Base-by-base conservation (phyloP, 2,329 filamentous ascomycete species). In the Kalmusia sp. region DNA sequence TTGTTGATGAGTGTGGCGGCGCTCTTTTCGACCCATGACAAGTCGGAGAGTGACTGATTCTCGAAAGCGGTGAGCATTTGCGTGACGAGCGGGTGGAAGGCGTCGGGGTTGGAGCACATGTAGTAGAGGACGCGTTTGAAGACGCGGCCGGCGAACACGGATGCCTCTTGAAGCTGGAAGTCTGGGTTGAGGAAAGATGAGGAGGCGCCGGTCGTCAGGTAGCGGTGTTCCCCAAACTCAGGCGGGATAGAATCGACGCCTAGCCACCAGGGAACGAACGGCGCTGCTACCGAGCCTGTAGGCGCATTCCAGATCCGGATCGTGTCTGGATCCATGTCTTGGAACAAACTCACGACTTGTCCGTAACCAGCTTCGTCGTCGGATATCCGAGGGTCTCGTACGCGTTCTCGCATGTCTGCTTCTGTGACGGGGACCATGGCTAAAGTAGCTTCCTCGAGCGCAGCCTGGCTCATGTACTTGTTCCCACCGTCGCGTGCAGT, bases 341-440 rank as follows among this genome's bases (percentile, higher is more conserved):
- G 51, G 12, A 52, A 58, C 11, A 73, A 57, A 21, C 63, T 68
- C 1, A 72, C 60, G 3, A 74, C 69, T 43, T 73, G 70, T 1
- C 71, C 71, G 24, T 73, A 74, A 2, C 70, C 71, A n/a, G 69
- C 64, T 58, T 73, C 68, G 25, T 73, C 70, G 35, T 74, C 70
- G 14, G 68, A 62, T 22, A 74, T 74, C 8, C 71, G 62, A 31
- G 63, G 69, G 48, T 74, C 71, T 21, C 71, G 70, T 6, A 73
- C 71, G 6, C 71, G 67, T 21, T 75, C 72, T 59, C 79, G 78
- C 2, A 83, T 68, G 52, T 82, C 79, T 15, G 68, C 65, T 53
- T 84, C 81, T 0, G 79, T 80, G n/a, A 83, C 65, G 0, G 82
- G 80, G 1, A 72, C 74, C 66, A 79, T 81, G 14, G 75, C 69